These are phyloP conservation scores for Claviceps fusiformis DNA, from an alignment of 2,329 filamentous ascomycete genomes.

Conservation along the genomic window DNA sequence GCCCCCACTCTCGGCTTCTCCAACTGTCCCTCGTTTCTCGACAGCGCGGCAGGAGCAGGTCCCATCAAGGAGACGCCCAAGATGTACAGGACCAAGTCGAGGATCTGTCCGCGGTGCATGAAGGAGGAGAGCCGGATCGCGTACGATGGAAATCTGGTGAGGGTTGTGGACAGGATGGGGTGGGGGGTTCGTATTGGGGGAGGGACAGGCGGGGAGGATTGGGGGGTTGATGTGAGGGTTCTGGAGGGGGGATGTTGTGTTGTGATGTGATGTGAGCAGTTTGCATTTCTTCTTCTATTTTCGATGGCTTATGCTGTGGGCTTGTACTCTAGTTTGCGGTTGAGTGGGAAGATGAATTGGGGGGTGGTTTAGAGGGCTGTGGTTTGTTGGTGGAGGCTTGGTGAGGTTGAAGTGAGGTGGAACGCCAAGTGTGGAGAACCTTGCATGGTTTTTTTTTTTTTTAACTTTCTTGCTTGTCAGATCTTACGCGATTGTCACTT, in stretches of 20 bases:
- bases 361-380: too few relatives aligned
- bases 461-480: too few relatives aligned
- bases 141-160: constrained; percentile 34
- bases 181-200: constrained; percentile 33
- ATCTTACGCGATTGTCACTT: too few relatives aligned
- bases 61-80: constrained; percentile 21
- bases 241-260: constrained; percentile 14
- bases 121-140: constrained; percentile 12
- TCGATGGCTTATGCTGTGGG: background rate
- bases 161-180: constrained; percentile 31
- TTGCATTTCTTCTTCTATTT: background rate
- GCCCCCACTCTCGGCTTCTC: constrained; percentile 35
- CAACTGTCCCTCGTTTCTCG: constrained; percentile 29
- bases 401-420: too few relatives aligned
- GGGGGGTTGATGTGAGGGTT: constrained; percentile 21
- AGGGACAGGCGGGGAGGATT: constrained; percentile 27
- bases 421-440: too few relatives aligned
- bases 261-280: background rate
- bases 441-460: too few relatives aligned
- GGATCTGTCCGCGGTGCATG: constrained; percentile 29
- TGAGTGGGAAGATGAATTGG: too few relatives aligned
- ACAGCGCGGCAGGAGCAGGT: constrained; percentile 18
- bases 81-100: constrained; percentile 21
- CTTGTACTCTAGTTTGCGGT: background rate
- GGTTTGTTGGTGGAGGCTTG: too few relatives aligned